phyloP scores from a whole-genome alignment of 202 grass and related monocot species.

The Panicum virgatum region DNA sequence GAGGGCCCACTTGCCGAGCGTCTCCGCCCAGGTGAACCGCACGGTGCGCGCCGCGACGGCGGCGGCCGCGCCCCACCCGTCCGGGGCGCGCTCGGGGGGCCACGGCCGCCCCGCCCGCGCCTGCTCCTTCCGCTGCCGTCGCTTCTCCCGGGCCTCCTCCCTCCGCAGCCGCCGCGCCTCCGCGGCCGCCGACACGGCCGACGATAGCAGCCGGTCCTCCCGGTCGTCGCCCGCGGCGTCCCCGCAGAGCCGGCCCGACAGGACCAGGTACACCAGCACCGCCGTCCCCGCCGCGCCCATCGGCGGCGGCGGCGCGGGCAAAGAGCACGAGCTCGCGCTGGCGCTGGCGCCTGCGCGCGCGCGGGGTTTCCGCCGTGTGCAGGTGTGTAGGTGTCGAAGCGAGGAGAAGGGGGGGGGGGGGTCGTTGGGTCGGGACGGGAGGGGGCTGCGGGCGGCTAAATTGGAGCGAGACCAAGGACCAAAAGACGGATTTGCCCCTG shows the following conservation, averaged over 20 bases:
- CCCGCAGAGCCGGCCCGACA: conserved; percentile 69
- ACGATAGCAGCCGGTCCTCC: conserved; percentile 33
- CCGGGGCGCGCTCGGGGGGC: conserved; percentile 65
- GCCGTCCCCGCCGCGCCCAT: conserved; percentile 66
- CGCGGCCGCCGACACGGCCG: conserved; percentile 29
- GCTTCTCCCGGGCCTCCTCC: conserved; percentile 26
- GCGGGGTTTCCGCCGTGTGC: no score
- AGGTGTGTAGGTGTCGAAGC: no score
- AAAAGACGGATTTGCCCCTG: conserved; percentile 34
- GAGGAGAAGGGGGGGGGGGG: no score
- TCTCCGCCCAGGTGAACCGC: conserved; percentile 64
- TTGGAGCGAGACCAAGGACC: no score
- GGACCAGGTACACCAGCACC: conserved; percentile 72
- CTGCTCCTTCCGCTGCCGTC: conserved; percentile 20
- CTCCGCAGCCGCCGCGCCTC: conserved; percentile 21
- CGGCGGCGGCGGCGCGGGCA: background rate
- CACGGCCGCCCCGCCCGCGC: conserved; percentile 28
- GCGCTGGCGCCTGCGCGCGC: no score
- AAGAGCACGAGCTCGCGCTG: background rate
- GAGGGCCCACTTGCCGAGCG: conserved; percentile 81
- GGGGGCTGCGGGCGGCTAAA: no score
- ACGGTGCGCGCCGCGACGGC: conserved; percentile 53
- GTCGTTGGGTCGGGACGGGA: background rate
- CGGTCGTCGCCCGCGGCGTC: conserved; percentile 28
- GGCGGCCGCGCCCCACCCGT: conserved; percentile 52